Evolutionary conservation across 2,329 filamentous ascomycete species (phyloP).

Genomic region (Furcasterigmium sp.): DNA sequence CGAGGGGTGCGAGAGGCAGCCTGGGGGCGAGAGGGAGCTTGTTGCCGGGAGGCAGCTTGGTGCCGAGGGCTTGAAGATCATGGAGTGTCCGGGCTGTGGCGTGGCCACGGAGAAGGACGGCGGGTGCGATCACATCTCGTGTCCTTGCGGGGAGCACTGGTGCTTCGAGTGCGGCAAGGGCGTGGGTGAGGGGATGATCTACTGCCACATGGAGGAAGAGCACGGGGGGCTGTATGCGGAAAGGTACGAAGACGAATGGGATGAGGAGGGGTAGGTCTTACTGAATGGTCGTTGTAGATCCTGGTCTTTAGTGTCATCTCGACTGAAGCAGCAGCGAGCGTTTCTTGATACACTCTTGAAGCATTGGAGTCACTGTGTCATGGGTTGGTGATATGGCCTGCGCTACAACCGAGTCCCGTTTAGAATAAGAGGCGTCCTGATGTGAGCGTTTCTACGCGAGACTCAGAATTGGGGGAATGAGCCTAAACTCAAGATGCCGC

Average conservation of each 20-base stretch:
- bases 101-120: slow-evolving; percentile 27
- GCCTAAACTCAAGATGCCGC: too few relatives aligned
- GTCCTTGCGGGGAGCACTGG: slow-evolving; percentile 28
- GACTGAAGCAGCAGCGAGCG: too few relatives aligned
- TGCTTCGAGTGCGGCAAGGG: slow-evolving; percentile 31
- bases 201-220: slow-evolving; percentile 26
- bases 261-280: too few relatives aligned
- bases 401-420: too few relatives aligned
- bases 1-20: slow-evolving; percentile 28
- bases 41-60: slow-evolving; percentile 21
- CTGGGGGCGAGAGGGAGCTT: slow-evolving; percentile 1
- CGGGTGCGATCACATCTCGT: slow-evolving; percentile 34
- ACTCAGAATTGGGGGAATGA: too few relatives aligned
- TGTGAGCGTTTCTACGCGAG: too few relatives aligned
- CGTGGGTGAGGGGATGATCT: slow-evolving; percentile 22
- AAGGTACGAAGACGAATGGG: background rate
- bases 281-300: too few relatives aligned
- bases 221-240: slow-evolving; percentile 27
- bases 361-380: too few relatives aligned
- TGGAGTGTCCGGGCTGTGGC: slow-evolving; percentile 29
- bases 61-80: slow-evolving; percentile 9
- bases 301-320: too few relatives aligned
- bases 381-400: too few relatives aligned
- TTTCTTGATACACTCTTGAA: too few relatives aligned
- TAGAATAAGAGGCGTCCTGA: too few relatives aligned